A percentile compares a stretch with the other conserved stretches of the same genome.
Conservation (phyloP, 2,329 filamentous ascomycete species). For the Aureobasidium sp. region DNA sequence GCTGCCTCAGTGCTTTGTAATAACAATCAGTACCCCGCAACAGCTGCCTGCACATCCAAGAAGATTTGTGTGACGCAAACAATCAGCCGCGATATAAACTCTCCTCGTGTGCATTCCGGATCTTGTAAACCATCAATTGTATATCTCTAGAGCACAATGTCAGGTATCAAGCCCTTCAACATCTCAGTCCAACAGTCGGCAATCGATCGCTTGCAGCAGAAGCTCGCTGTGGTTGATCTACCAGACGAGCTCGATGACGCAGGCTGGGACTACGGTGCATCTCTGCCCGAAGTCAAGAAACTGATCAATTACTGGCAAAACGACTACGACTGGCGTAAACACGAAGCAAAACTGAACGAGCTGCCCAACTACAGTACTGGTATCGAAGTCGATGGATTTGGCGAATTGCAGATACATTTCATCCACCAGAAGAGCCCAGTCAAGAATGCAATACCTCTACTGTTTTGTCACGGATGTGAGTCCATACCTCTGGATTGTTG, state of each 20-base stretch:
- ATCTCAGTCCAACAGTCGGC: background rate
- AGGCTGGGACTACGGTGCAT: slow-evolving; percentile 66
- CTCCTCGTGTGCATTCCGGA: too few species aligned
- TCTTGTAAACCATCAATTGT: too few species aligned
- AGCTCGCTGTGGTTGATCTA: slow-evolving; percentile 9
- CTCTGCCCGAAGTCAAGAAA: slow-evolving; percentile 65
- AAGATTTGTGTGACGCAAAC: background rate
- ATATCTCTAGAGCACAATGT: background rate
- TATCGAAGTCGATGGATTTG: slow-evolving; percentile 65
- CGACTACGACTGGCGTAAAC: slow-evolving; percentile 66
- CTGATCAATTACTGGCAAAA: slow-evolving; percentile 65
- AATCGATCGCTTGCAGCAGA: slow-evolving; percentile 16
- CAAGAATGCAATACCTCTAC: slow-evolving; percentile 64
- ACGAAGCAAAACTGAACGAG: slow-evolving; percentile 66
- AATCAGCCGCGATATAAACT: background rate
- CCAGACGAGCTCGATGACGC: slow-evolving; percentile 44
- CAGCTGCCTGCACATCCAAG: too few species aligned
- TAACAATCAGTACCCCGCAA: background rate
- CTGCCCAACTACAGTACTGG: slow-evolving; percentile 64
- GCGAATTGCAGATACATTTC: slow-evolving; percentile 68
- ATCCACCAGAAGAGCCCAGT: slow-evolving; percentile 61
- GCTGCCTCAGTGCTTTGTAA: slow-evolving; percentile 9
- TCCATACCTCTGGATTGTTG: background rate
- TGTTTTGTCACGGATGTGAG: slow-evolving; percentile 72
- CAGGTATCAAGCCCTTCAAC: background rate